A percentile compares a stretch with the other conserved stretches of the same genome.
These are phyloP conservation scores for Fistulifera pelliculosa DNA, from an alignment of 108 stramenopile species.

Conservation along the genomic window DNA sequence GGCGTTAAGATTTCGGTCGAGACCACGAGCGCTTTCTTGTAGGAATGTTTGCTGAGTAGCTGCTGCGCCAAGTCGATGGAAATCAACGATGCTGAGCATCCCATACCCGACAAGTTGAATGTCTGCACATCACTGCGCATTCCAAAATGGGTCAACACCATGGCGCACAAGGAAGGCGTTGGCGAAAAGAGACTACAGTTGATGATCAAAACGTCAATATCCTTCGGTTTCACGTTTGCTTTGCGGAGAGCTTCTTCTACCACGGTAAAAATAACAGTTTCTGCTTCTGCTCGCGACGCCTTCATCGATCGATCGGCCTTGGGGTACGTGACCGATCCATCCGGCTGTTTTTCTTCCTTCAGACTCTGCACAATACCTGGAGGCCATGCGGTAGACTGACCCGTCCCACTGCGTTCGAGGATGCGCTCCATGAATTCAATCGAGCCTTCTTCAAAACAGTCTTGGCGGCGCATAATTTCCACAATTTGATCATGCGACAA, in stretches of 20 bases:
- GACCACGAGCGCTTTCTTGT: conserved; percentile 89
- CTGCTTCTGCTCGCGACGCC: conserved; percentile 87
- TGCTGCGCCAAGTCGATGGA: conserved; percentile 87
- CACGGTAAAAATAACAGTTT: conserved; percentile 87
- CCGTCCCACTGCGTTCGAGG: conserved; percentile 84
- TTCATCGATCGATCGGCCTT: conserved; percentile 81
- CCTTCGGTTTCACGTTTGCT: conserved; percentile 78
- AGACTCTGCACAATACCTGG: conserved; percentile 87
- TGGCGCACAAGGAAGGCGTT: conserved; percentile 94
- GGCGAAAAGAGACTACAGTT: conserved; percentile 98
- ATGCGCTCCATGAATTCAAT: conserved; percentile 85
- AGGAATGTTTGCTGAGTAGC: conserved; percentile 47
- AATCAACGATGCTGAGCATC: conserved; percentile 93
- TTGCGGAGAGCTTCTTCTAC: conserved; percentile 87
- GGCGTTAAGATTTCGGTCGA: conserved; percentile 96
- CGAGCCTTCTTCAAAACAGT: conserved; percentile 81
- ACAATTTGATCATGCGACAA: conserved; percentile 81
- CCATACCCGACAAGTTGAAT: conserved; percentile 96
- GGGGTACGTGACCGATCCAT: no score
- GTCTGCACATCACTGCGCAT: conserved; percentile 84
- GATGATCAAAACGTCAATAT: conserved; percentile 94
- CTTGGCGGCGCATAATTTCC: conserved; percentile 86
- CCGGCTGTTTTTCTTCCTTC: conserved; percentile 14
- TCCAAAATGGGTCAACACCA: conserved; percentile 89
- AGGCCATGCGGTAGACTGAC: conserved; percentile 96